Evolutionary conservation across 345 rosid species (phyloP), one percentile per base, ranked within the genome.

Genomic region (Lepidium sativum): DNA sequence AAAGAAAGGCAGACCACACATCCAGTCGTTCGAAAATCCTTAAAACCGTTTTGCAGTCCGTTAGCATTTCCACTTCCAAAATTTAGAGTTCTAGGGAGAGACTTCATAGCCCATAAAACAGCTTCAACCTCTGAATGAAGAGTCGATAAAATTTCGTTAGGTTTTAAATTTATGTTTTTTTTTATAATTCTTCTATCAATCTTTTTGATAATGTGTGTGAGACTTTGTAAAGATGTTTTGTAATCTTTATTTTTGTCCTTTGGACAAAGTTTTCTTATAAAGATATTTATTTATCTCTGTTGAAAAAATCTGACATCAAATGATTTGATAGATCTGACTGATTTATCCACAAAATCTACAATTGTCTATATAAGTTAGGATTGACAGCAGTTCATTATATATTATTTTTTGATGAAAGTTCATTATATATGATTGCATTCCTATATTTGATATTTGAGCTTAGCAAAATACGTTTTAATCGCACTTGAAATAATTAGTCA

Each of bases 111-210:
- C n/a, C n/a, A n/a, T n/a, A n/a, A n/a, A n/a, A n/a, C n/a, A n/a
- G n/a, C n/a, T n/a, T n/a, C n/a, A n/a, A n/a, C n/a, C n/a, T n/a
- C n/a, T n/a, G n/a, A n/a, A n/a, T n/a, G n/a, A n/a, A n/a, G n/a
- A n/a, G n/a, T n/a, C n/a, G n/a, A n/a, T n/a, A n/a, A n/a, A n/a
- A n/a, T n/a, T n/a, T n/a, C n/a, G n/a, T n/a, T 55, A 56, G 31
- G 45, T 38, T 49, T 56, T 16, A 8, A 40, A 65, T 25, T 15
- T 18, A 32, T 37, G 31, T 47, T 57, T 13, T 53, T 38, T 43
- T n/a, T n/a, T n/a, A n/a, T n/a, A 41, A 55, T 66, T 66, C 41
- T 60, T 66, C 10, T 6, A 6, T 67, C 68, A 72, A 75, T 75
- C 73, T 32, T 23, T 63, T 55, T 40, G 32, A 29, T 34, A 15